These are phyloP conservation scores for Leccinum laetum DNA, from an alignment of 1,284 basidiomycete genomes.

Conservation along the genomic window DNA sequence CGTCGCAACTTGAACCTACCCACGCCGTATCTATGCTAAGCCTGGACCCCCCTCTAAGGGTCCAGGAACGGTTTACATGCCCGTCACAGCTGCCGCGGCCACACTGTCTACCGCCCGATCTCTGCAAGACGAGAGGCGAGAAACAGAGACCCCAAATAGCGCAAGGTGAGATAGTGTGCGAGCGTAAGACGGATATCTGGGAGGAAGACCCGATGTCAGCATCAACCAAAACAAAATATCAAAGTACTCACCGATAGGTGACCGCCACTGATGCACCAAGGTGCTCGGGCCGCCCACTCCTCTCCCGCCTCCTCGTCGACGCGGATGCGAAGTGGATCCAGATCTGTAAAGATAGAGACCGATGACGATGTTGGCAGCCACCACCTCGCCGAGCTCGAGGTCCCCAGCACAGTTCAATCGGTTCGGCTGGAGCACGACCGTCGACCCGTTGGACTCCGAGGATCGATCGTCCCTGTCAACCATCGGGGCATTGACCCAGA, in stretches of 20 bases:
- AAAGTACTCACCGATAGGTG: constrained; percentile 36
- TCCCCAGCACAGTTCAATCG: background rate
- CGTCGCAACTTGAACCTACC: no score
- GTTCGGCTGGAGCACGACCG: no score
- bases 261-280: constrained; percentile 44
- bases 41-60: no score
- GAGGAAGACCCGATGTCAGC: background rate
- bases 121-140: constrained; percentile 3
- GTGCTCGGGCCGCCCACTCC: constrained; percentile 14
- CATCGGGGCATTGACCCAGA: background rate
- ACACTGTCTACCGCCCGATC: constrained; percentile 16
- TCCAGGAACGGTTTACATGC: no score
- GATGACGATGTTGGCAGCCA: no score
- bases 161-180: background rate
- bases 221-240: background rate
- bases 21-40: no score
- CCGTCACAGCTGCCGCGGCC: background rate
- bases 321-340: background rate
- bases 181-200: background rate
- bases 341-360: background rate
- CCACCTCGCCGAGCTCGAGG: no score
- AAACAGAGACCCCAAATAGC: background rate
- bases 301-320: constrained; percentile 8
- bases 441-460: no score
- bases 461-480: no score